Conservation (phyloP, 768 basidiomycete genomes). For the Boletus insuetus region DNA sequence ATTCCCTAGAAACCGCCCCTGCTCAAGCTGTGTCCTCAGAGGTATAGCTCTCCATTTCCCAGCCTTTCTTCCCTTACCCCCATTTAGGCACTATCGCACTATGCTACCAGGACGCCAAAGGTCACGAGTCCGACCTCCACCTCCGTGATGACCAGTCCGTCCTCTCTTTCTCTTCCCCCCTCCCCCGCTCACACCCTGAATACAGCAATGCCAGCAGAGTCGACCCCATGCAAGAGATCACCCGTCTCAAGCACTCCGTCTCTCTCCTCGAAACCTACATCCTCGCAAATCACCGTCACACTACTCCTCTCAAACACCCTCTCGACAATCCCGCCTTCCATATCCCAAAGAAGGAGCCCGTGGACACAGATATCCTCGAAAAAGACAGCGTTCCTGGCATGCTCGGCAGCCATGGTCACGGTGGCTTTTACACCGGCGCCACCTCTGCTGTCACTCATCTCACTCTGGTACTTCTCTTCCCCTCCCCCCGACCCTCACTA, state of each 20-base stretch:
- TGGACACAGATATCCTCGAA: slow-evolving; percentile 46
- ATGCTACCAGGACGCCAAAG: slow-evolving; percentile 76
- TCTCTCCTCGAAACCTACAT: slow-evolving; percentile 38
- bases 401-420: slow-evolving; percentile 60
- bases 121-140: slow-evolving; percentile 54
- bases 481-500: slow-evolving; percentile 13
- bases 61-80: slow-evolving; percentile 14
- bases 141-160: slow-evolving; percentile 52
- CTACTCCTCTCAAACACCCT: slow-evolving; percentile 26
- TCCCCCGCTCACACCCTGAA: slow-evolving; percentile 39
- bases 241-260: slow-evolving; percentile 40
- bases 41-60: slow-evolving; percentile 41
- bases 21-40: slow-evolving; percentile 81
- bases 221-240: slow-evolving; percentile 40
- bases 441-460: slow-evolving; percentile 74
- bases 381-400: slow-evolving; percentile 58
- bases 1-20: slow-evolving; percentile 70
- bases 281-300: slow-evolving; percentile 31
- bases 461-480: slow-evolving; percentile 43
- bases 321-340: slow-evolving; percentile 24
- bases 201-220: slow-evolving; percentile 33
- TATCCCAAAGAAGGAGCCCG: slow-evolving; percentile 53
- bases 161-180: neutral
- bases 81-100: slow-evolving; percentile 68
- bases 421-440: slow-evolving; percentile 76